Evolutionary conservation across 176 grass and related monocot genomes (phyloP), one percentile per base, ranked within the genome.

Genomic region (Pontederia crassipes): DNA sequence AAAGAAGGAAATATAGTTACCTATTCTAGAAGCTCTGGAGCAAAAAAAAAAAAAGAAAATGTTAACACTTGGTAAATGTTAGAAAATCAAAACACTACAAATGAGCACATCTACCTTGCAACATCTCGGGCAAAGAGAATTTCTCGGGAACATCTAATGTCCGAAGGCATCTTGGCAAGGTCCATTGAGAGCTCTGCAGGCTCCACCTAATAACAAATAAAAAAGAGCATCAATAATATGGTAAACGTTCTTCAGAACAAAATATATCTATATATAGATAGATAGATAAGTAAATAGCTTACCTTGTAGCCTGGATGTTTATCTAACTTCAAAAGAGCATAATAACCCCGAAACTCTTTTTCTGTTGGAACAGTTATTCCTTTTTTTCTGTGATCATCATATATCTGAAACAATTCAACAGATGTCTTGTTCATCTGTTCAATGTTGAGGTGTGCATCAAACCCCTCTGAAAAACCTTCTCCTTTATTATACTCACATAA

Each of bases 361-460:
- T 97, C 92, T 60, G 86, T 78, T 56, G 78, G 62, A 64, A 97
- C 73, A 55, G 62, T 27, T 55, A 83, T 81, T 76, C 87, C 92
- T 53, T 97, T 74, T 70, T 73, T 82, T 79, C 87, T 91, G 58
- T 91, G 87, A 65, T 97, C 87, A 72, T 88, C 84, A 61, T 91
- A 97, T 84, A 97, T 97, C 79, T 97, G 81, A 84, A 97, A 97
- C 58, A 97, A 68, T 56, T 97, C 87, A 59, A 97, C 84, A 17
- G 84, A 97, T 76, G 92, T 84, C 71, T 97, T 97, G 51, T 91
- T 97, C 92, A 97, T 97, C 62, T 97, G 92, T 66, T 97, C 92
- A 53, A 97, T 97, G 70, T 97, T 97, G 55, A 97, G 76, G 62
- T 97, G 92, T 49, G 84, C 87, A 85, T 97, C 92, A 80, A 97